Evolutionary conservation across 1,284 basidiomycete genomes (phyloP).

Genomic region (Puccinia horiana): DNA sequence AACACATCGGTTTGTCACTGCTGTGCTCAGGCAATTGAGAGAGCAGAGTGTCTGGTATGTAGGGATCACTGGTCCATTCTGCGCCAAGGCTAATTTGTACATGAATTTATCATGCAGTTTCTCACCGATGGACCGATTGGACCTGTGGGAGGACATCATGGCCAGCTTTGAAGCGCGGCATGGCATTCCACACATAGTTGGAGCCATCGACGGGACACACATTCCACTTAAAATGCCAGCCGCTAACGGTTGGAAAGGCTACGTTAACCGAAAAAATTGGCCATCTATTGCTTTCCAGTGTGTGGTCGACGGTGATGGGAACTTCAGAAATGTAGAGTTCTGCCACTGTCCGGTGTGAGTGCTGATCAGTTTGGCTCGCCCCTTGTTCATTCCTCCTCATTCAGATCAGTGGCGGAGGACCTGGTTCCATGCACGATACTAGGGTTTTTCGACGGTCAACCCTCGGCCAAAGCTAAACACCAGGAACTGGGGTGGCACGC

Average conservation of each 20-base stretch:
- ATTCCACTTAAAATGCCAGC: not conserved
- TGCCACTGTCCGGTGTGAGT: no score
- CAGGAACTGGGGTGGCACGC: no score
- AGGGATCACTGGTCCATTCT: no score
- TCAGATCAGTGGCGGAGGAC: no score
- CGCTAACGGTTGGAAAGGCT: not conserved
- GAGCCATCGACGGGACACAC: no score
- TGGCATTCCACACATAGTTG: not conserved
- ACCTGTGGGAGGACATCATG: not conserved
- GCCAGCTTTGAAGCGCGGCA: not conserved
- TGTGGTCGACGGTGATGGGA: not conserved
- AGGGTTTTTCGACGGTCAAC: no score
- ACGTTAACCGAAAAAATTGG: not conserved
- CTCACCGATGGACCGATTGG: not conserved
- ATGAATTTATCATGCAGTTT: no score
- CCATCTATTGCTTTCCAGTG: not conserved
- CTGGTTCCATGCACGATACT: no score
- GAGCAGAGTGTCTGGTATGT: not conserved
- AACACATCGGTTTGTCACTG: not conserved
- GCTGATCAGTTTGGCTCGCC: no score
- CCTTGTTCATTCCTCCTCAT: no score
- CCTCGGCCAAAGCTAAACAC: no score
- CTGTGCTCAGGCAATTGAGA: not conserved
- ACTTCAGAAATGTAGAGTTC: slow-evolving; percentile 8
- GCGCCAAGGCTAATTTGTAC: not conserved